Percentiles rank a stretch among this genome's conserved stretches.
Evolutionary conservation across 2,329 filamentous ascomycete genomes (phyloP).

Genomic region (Calonectria henricotiae): DNA sequence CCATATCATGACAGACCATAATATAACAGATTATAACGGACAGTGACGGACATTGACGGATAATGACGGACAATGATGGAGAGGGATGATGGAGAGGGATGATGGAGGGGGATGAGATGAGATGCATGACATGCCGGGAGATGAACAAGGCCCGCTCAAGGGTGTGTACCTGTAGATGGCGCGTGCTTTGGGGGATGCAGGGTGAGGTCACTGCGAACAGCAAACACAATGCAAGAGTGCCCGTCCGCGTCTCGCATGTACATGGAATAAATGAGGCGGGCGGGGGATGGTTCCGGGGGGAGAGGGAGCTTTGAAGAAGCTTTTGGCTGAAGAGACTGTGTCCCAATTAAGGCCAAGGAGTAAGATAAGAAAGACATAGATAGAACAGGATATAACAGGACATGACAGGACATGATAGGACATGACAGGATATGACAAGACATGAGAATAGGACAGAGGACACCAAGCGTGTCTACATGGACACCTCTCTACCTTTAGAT

Average conservation of each 20-base stretch:
- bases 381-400: too few relatives aligned
- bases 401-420: too few relatives aligned
- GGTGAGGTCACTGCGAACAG: conserved; percentile 51
- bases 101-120: conserved; percentile 5
- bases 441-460: neutral
- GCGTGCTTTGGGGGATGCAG: conserved; percentile 44
- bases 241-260: conserved; percentile 36
- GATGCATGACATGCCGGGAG: conserved; percentile 12
- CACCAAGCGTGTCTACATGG: neutral
- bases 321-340: neutral
- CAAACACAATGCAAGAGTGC: conserved; percentile 36
- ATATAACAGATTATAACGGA: too few relatives aligned
- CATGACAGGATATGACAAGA: neutral
- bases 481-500: too few relatives aligned
- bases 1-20: too few relatives aligned
- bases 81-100: neutral
- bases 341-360: too few relatives aligned
- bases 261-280: conserved; percentile 39
- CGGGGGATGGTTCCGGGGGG: neutral
- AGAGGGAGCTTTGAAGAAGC: neutral
- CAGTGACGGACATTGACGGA: too few relatives aligned
- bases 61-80: too few relatives aligned
- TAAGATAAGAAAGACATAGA: too few relatives aligned
- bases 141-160: conserved; percentile 39
- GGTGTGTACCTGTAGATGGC: conserved; percentile 44